These are phyloP conservation scores for Chaetomium tenue DNA, from an alignment of 495 filamentous ascomycete species.

Conservation along the genomic window DNA sequence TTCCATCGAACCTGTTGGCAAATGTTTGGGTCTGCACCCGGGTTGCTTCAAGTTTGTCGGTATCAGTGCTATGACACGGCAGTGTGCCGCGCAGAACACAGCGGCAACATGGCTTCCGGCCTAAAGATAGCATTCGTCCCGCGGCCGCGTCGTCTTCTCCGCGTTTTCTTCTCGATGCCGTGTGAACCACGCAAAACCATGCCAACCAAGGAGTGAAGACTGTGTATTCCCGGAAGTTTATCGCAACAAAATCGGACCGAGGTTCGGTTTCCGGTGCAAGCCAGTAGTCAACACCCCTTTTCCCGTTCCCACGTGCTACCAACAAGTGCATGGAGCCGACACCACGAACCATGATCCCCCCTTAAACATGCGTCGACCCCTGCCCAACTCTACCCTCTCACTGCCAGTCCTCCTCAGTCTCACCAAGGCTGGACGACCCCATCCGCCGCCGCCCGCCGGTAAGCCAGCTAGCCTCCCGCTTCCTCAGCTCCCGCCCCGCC, in stretches of 20 bases:
- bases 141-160: neutral
- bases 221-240: too few relatives aligned
- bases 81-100: neutral
- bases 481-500: neutral
- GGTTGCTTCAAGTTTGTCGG: conserved; percentile 1
- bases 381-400: neutral
- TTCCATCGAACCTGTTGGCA: conserved; percentile 2
- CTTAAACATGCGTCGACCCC: too few relatives aligned
- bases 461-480: neutral
- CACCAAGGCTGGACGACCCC: neutral
- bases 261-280: too few relatives aligned
- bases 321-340: too few relatives aligned
- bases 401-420: neutral
- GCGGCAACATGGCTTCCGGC: neutral
- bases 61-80: conserved; percentile 4
- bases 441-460: neutral
- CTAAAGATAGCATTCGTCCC: conserved; percentile 3
- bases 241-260: too few relatives aligned
- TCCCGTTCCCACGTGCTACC: too few relatives aligned
- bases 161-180: neutral
- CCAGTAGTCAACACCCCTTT: too few relatives aligned
- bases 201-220: too few relatives aligned
- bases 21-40: neutral
- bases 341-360: too few relatives aligned
- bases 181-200: too few relatives aligned